Evolutionary conservation across 148 eudicot genomes (phyloP).

Genomic region (Silene uniflora): DNA sequence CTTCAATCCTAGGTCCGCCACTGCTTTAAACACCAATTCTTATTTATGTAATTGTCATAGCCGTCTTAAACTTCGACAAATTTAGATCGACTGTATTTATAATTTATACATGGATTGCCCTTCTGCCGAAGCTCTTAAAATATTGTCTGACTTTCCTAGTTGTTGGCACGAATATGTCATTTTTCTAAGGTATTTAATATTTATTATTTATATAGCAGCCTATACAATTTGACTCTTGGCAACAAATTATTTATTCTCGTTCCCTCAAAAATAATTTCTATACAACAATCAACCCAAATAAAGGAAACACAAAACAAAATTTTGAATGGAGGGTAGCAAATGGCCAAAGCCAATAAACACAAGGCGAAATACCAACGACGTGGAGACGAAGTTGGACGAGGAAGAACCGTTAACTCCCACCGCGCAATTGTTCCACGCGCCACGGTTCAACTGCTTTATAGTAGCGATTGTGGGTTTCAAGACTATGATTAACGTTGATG

Average conservation of each 20-base stretch:
- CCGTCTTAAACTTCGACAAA: no score
- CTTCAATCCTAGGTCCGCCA: no score
- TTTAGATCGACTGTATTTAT: no score
- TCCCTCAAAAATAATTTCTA: no score
- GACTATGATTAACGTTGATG: slow-evolving; percentile 27
- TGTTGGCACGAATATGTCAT: background rate
- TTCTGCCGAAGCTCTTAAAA: no score
- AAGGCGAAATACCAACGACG: background rate
- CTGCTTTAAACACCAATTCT: no score
- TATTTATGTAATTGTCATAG: no score
- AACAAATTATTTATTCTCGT: background rate
- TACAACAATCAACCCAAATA: no score
- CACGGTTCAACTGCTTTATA: slow-evolving; percentile 35
- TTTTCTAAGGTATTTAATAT: background rate
- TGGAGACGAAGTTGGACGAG: slow-evolving; percentile 1
- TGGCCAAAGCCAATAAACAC: slow-evolving; percentile 26
- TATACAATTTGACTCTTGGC: background rate
- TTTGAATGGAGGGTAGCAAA: background rate
- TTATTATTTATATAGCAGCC: background rate
- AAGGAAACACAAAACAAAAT: background rate
- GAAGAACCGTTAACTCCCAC: slow-evolving; percentile 48
- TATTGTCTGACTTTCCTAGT: background rate
- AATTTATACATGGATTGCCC: no score
- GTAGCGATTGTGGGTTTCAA: slow-evolving; percentile 36
- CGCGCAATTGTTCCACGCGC: slow-evolving; percentile 40